Conservation (phyloP, 345 rosid genomes). For the Salix suchowensis region DNA sequence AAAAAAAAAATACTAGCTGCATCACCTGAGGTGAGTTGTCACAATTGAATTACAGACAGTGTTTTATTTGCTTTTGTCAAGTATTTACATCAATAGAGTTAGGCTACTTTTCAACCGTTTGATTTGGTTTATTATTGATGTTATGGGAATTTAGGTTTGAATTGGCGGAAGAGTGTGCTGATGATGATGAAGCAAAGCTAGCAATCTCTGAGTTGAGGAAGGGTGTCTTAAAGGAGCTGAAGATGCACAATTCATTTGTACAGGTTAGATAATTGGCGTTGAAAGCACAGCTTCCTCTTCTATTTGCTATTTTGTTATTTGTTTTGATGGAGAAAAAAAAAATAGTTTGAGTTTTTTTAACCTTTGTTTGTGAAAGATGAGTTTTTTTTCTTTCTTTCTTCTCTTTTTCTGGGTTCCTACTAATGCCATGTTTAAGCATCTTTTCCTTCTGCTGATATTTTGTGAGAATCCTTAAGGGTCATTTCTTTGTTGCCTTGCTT, state of each 20-base stretch:
- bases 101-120: neutral
- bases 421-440: neutral
- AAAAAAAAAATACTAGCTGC: neutral
- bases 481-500: neutral
- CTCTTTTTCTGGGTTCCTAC: neutral
- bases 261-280: constrained; percentile 38
- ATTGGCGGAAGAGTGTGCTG: constrained; percentile 87
- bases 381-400: neutral
- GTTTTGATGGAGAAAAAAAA: neutral
- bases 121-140: constrained; percentile 5
- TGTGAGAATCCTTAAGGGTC: neutral
- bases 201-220: constrained; percentile 69
- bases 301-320: neutral
- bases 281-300: neutral
- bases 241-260: constrained; percentile 69
- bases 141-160: constrained; percentile 50
- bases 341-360: neutral
- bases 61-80: neutral
- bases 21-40: constrained; percentile 9
- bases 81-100: constrained; percentile 6
- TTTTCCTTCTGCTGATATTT: neutral
- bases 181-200: constrained; percentile 84
- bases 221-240: constrained; percentile 62
- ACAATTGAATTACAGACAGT: neutral
- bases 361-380: neutral